Evolutionary conservation across 805 yeast genomes (phyloP).

Genomic region (Teunomyces panamensis): DNA sequence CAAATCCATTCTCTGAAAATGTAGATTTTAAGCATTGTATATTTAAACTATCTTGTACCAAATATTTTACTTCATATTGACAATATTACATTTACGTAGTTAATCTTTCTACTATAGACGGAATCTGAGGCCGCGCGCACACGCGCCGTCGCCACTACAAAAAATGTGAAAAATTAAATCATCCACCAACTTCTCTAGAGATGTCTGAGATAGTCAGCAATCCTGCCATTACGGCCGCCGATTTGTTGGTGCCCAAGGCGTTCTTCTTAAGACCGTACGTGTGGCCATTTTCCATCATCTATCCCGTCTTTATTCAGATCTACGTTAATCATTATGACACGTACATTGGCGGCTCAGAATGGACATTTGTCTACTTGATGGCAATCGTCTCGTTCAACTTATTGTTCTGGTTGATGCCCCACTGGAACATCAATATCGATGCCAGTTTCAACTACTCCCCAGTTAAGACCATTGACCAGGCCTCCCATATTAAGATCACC

Average conservation of each 20-base stretch:
- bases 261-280: constrained; percentile 66
- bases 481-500: constrained; percentile 67
- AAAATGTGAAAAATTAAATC: constrained; percentile 1
- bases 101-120: background rate
- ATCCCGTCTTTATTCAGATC: constrained; percentile 68
- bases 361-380: constrained; percentile 90
- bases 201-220: constrained; percentile 58
- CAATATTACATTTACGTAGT: no score
- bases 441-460: constrained; percentile 64
- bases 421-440: constrained; percentile 78
- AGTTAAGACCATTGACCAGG: constrained; percentile 55
- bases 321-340: constrained; percentile 70
- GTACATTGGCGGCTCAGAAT: constrained; percentile 85
- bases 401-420: constrained; percentile 84
- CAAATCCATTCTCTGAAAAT: no score
- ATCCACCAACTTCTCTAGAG: constrained; percentile 3
- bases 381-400: constrained; percentile 69
- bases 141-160: constrained; percentile 5
- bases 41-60: no score
- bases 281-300: constrained; percentile 75
- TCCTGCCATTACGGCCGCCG: constrained; percentile 68
- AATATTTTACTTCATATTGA: background rate
- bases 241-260: constrained; percentile 69
- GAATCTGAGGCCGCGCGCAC: background rate
- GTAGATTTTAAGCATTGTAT: no score